Conservation (phyloP, 1,139 yeast genomes). For the Suhomyces kunorum region DNA sequence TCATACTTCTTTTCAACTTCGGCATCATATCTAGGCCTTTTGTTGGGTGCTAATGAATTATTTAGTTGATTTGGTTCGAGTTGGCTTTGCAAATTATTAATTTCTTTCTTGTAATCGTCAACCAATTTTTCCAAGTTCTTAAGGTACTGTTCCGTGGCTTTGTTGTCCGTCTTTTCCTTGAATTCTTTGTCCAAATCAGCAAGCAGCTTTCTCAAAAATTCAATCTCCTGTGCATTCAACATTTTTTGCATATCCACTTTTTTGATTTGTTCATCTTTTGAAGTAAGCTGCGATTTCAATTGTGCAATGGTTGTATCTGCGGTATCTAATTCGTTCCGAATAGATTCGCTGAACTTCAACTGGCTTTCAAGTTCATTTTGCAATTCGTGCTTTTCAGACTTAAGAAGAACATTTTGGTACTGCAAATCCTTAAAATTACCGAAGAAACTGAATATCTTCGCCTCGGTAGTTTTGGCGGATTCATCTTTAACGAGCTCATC, state of each 20-base stretch:
- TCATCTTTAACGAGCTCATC: constrained; percentile 29
- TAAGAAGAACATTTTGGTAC: constrained; percentile 40
- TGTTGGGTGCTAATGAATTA: constrained; percentile 14
- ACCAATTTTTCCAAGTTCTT: constrained; percentile 52
- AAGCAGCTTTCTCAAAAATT: constrained; percentile 52
- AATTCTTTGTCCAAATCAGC: constrained; percentile 34
- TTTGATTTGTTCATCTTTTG: constrained; percentile 34
- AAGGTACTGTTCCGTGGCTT: constrained; percentile 37
- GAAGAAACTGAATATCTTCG: constrained; percentile 32
- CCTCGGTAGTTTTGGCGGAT: constrained; percentile 14
- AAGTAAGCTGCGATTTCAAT: constrained; percentile 28
- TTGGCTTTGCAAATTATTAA: constrained; percentile 43
- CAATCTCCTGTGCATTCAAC: constrained; percentile 62
- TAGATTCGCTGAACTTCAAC: not conserved
- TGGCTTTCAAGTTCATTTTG: constrained; percentile 4
- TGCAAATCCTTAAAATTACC: constrained; percentile 36
- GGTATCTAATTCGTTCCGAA: constrained; percentile 3
- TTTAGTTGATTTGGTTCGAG: constrained; percentile 5
- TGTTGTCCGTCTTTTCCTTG: constrained; percentile 22
- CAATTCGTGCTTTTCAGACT: constrained; percentile 18
- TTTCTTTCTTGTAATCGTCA: constrained; percentile 58
- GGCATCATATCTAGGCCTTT: constrained; percentile 27
- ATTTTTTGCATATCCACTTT: constrained; percentile 55
- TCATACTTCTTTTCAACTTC: constrained; percentile 19
- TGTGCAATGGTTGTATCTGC: constrained; percentile 11